A percentile compares a stretch with the other conserved stretches of the same genome.
Evolutionary conservation across 805 yeast species (phyloP).

Genomic region (Spathaspora girioi): DNA sequence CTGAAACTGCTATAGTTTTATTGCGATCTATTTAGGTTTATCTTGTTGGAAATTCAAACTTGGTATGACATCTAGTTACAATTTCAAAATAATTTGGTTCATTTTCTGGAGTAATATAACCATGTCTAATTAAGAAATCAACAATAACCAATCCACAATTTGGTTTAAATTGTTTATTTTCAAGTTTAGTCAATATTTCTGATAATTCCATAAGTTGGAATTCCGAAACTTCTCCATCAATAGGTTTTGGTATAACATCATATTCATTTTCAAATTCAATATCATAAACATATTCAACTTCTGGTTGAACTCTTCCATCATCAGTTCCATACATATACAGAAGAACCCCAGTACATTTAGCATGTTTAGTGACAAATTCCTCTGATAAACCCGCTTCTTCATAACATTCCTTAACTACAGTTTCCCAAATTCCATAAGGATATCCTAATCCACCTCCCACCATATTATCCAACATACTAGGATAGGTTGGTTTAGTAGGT

Average conservation of each 20-base stretch:
- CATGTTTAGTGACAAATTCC: slow-evolving; percentile 43
- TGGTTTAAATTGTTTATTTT: slow-evolving; percentile 72
- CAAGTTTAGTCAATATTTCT: slow-evolving; percentile 51
- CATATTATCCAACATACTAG: slow-evolving; percentile 87
- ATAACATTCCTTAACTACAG: slow-evolving; percentile 77
- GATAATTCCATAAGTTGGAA: slow-evolving; percentile 62
- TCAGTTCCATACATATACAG: slow-evolving; percentile 57
- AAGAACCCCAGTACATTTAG: slow-evolving; percentile 58
- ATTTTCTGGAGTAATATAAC: slow-evolving; percentile 57
- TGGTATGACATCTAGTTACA: slow-evolving; percentile 58
- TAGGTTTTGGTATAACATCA: slow-evolving; percentile 41
- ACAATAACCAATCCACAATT: slow-evolving; percentile 78
- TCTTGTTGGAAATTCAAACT: slow-evolving; percentile 47
- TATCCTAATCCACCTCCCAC: slow-evolving; percentile 93
- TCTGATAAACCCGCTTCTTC: slow-evolving; percentile 85
- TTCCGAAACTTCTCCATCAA: slow-evolving; percentile 63
- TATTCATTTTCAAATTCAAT: slow-evolving; percentile 46
- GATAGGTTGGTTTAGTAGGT: slow-evolving; percentile 76
- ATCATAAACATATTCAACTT: slow-evolving; percentile 80
- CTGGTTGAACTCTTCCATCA: slow-evolving; percentile 76
- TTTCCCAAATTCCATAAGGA: slow-evolving; percentile 72
- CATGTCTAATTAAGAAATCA: slow-evolving; percentile 87
- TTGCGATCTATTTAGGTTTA: neutral
- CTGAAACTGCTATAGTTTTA: neutral
- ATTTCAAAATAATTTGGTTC: slow-evolving; percentile 70